Base-by-base conservation (phyloP, 257 asterid genomes). In the Ligustrum vulgare region DNA sequence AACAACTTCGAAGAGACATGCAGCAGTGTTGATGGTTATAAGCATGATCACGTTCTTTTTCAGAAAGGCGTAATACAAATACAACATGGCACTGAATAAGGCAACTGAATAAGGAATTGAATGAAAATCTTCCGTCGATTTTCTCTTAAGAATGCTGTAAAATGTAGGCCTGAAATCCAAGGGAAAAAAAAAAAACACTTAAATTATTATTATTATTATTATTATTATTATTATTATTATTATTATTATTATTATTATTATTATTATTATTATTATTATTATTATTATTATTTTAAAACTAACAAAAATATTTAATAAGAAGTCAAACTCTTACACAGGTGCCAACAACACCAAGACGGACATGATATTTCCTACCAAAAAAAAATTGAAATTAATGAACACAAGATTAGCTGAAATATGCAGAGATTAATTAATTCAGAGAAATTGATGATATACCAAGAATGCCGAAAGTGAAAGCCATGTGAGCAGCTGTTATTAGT, bases 341-440 rank as follows among this genome's bases (percentile, higher is more conserved):
- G 98, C 85, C 86, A 93, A 68, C 84, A 74, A 93, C 73, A 93
- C 98, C 95, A 91, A 76, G 87, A 91, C 89, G 78, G 97, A 91
- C 76, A 89, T 91, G 5, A 85, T 77, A 79, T 91, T 93, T 77
- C 98, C 97, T 90, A 62, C 5, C 39, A 35, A 13, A 58, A 16
- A 20, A 2, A 2, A 0, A 3, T 33, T 8, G 0, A 60, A 70
- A 74, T 75, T 6, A 67, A 36, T 34, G 12, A 73, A 31, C 6
- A n/a, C 9, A 12, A 51, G 28, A 25, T 3, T 4, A 20, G 41
- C 6, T 31, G 31, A 49, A 0, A 31, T 5, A 35, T n/a, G 8
- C 11, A 62, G 36, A 54, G 39, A 28, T 16, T 28, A 28, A 28
- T 2, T 23, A 31, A 43, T 2, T 2, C 3, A 5, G 1, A 2